phyloP scores from a whole-genome alignment of 2,329 filamentous ascomycete species.

The Pezicula neosporulosa region DNA sequence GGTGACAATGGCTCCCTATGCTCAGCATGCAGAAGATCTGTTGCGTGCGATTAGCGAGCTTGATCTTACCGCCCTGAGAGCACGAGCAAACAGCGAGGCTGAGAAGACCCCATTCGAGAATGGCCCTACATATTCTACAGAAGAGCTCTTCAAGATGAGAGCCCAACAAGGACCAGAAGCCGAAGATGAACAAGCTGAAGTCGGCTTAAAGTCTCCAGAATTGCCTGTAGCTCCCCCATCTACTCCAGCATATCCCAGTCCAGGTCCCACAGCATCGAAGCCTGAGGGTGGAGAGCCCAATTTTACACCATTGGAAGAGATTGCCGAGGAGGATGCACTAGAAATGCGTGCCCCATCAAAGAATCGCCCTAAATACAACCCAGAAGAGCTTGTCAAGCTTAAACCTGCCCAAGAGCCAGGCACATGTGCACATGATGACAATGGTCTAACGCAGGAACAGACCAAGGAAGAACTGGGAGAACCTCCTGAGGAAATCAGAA shows the following conservation, averaged over 20 bases:
- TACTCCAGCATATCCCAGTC: neutral
- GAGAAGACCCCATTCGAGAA: neutral
- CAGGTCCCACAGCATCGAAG: too few species aligned
- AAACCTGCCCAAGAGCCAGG: too few species aligned
- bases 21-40: conserved; percentile 10
- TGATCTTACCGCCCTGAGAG: conserved; percentile 13
- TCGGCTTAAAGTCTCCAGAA: conserved; percentile 3
- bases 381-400: too few species aligned
- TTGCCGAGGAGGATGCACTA: too few species aligned
- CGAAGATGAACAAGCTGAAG: neutral
- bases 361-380: too few species aligned
- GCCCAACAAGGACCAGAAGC: neutral
- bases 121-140: conserved; percentile 12
- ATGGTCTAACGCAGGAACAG: too few species aligned
- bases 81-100: conserved; percentile 2
- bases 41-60: conserved; percentile 21
- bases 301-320: too few species aligned
- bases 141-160: conserved; percentile 14
- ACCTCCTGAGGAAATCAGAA: too few species aligned
- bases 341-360: too few species aligned
- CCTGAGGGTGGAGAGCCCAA: too few species aligned
- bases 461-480: too few species aligned
- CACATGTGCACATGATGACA: too few species aligned
- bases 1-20: conserved; percentile 3
- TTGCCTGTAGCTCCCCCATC: conserved; percentile 4